Conservation (phyloP, 495 filamentous ascomycete genomes). For the Extremus antarcticus region DNA sequence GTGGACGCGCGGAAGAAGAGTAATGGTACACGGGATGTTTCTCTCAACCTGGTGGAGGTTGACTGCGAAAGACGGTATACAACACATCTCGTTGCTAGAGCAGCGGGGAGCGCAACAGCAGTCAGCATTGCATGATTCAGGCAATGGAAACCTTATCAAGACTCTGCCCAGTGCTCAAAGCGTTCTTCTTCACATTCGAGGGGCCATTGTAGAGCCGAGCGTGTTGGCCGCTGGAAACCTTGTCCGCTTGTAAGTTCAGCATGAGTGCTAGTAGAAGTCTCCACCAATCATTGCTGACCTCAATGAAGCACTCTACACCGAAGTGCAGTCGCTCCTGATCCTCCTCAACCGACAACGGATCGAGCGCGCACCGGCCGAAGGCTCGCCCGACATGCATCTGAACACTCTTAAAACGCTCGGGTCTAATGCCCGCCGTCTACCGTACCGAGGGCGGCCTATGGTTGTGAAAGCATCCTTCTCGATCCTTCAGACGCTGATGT, state of each 20-base stretch:
- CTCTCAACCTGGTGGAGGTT: too few species aligned
- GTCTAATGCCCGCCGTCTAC: constrained; percentile 3
- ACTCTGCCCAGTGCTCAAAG: too few species aligned
- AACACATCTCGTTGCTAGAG: too few species aligned
- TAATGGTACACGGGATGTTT: too few species aligned
- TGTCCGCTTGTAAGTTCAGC: constrained; percentile 29
- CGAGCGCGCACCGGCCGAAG: constrained; percentile 21
- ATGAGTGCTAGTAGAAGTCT: too few species aligned
- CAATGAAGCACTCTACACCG: constrained; percentile 29
- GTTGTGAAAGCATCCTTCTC: constrained; percentile 34
- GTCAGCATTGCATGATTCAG: too few species aligned
- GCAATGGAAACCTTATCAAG: too few species aligned
- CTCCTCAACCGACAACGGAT: constrained; percentile 37
- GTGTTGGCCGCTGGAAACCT: constrained; percentile 37
- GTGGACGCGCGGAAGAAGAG: too few species aligned
- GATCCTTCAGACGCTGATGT: constrained; percentile 36
- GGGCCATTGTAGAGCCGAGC: too few species aligned
- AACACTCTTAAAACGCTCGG: neutral
- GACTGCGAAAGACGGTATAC: too few species aligned
- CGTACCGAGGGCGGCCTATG: constrained; percentile 31
- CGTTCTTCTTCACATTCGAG: too few species aligned
- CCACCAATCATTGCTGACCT: constrained; percentile 2
- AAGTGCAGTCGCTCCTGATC: constrained; percentile 37
- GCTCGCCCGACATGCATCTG: neutral
- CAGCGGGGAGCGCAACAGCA: too few species aligned